Conservation (phyloP, 2,329 filamentous ascomycete species). For the Nigrospora sphaerica region DNA sequence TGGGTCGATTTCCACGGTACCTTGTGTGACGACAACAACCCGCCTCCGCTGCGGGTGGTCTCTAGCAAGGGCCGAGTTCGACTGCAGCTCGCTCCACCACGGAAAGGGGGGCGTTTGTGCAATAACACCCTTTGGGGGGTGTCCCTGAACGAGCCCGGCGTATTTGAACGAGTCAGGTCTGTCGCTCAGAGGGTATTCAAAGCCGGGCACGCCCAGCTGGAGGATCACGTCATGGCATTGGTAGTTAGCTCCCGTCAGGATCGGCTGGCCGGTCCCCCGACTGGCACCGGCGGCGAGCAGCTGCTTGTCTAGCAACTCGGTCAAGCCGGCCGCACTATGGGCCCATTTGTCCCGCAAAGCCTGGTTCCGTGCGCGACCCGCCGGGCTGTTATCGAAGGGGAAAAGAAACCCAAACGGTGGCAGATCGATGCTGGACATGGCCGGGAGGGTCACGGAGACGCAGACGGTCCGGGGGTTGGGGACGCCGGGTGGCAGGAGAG, state of each 20-base stretch:
- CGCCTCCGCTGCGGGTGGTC: conserved; percentile 13
- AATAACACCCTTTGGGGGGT: background rate
- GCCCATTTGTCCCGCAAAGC: conserved; percentile 23
- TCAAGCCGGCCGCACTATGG: conserved; percentile 12
- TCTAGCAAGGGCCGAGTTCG: conserved; percentile 12
- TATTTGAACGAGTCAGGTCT: conserved; percentile 26
- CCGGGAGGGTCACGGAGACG: conserved; percentile 28
- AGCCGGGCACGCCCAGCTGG: conserved; percentile 27
- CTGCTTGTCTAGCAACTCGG: conserved; percentile 16
- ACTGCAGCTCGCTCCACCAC: conserved; percentile 27
- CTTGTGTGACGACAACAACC: conserved; percentile 30
- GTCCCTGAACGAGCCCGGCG: conserved; percentile 24
- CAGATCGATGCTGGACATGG: conserved; percentile 25
- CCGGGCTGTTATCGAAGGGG: conserved; percentile 20
- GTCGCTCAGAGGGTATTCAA: conserved; percentile 30
- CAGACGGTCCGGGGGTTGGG: conserved; percentile 17
- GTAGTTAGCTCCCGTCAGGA: conserved; percentile 28
- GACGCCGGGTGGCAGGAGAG: conserved; percentile 13
- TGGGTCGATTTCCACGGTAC: conserved; percentile 30
- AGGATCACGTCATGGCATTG: conserved; percentile 24
- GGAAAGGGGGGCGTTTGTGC: conserved; percentile 13
- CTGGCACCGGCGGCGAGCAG: conserved; percentile 21
- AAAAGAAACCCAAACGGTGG: conserved; percentile 24
- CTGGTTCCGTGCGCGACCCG: conserved; percentile 15
- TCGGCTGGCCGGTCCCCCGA: conserved; percentile 9